Percentiles rank a stretch among this genome's conserved stretches.
These are phyloP conservation scores for Eucalyptus marginata DNA, from an alignment of 345 rosid genomes.

Conservation along the genomic window DNA sequence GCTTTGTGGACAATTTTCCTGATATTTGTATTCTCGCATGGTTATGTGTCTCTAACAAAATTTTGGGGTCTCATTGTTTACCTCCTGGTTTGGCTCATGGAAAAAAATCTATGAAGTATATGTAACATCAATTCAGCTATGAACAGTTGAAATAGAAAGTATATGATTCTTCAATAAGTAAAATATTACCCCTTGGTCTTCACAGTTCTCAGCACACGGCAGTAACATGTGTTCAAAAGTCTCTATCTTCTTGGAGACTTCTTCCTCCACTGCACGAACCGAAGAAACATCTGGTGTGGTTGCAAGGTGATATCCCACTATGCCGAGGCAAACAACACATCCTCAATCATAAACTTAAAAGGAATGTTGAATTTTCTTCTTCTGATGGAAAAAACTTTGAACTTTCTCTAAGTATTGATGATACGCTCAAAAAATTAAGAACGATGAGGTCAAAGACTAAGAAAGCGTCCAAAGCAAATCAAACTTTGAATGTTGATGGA, in stretches of 20 bases:
- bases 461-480: not conserved
- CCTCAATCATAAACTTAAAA: not conserved
- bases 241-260: slow-evolving; percentile 28
- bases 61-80: not conserved
- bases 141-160: not conserved
- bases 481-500: not conserved
- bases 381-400: not conserved
- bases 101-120: not conserved
- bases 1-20: no score
- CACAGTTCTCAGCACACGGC: slow-evolving; percentile 26
- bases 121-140: not conserved
- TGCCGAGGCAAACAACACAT: not conserved
- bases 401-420: not conserved
- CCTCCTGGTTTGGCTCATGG: not conserved
- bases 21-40: not conserved
- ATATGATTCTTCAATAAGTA: not conserved
- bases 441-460: not conserved
- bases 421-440: not conserved
- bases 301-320: slow-evolving; percentile 47
- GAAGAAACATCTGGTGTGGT: slow-evolving; percentile 14
- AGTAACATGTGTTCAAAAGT: slow-evolving; percentile 24
- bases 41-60: not conserved
- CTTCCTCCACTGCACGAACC: slow-evolving; percentile 31
- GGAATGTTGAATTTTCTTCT: not conserved
- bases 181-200: slow-evolving; percentile 28